These are phyloP conservation scores for Yamadazyma kitorensis DNA, from an alignment of 805 yeast species.

Conservation along the genomic window DNA sequence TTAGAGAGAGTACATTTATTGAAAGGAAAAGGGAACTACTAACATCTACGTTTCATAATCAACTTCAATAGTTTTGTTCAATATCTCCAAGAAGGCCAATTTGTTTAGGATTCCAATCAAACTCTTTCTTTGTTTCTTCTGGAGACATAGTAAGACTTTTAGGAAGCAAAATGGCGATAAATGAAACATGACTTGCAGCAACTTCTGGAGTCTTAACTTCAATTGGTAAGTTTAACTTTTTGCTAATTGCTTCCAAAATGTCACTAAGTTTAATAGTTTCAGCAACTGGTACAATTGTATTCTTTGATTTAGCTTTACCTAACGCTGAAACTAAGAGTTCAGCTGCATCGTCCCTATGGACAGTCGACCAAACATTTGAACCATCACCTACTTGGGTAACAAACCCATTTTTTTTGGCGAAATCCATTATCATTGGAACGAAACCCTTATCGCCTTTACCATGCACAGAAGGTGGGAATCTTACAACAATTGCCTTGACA, in stretches of 20 bases:
- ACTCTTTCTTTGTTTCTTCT: constrained; percentile 16
- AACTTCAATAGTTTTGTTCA: background rate
- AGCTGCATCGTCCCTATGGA: constrained; percentile 31
- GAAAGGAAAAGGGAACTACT: too few relatives aligned
- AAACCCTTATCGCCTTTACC: constrained; percentile 27
- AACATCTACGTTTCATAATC: too few relatives aligned
- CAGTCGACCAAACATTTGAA: constrained; percentile 27
- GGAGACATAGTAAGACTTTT: constrained; percentile 9
- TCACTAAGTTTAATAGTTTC: constrained; percentile 20
- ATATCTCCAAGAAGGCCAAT: constrained; percentile 21
- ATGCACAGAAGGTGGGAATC: constrained; percentile 34
- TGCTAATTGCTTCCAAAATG: constrained; percentile 24
- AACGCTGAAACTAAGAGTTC: constrained; percentile 14
- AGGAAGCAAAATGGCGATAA: background rate
- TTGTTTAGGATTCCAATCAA: constrained; percentile 24
- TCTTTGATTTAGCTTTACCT: constrained; percentile 11
- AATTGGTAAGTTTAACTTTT: constrained; percentile 13
- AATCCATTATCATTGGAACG: constrained; percentile 16
- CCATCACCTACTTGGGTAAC: constrained; percentile 33
- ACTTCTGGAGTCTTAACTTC: constrained; percentile 14
- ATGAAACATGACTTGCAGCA: constrained; percentile 12
- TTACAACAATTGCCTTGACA: constrained; percentile 20
- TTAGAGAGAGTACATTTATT: too few relatives aligned
- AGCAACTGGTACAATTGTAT: constrained; percentile 9
- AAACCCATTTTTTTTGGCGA: constrained; percentile 28